phyloP scores from a whole-genome alignment of 352 stramenopile genomes.

The Globisporangium recalcitrans region DNA sequence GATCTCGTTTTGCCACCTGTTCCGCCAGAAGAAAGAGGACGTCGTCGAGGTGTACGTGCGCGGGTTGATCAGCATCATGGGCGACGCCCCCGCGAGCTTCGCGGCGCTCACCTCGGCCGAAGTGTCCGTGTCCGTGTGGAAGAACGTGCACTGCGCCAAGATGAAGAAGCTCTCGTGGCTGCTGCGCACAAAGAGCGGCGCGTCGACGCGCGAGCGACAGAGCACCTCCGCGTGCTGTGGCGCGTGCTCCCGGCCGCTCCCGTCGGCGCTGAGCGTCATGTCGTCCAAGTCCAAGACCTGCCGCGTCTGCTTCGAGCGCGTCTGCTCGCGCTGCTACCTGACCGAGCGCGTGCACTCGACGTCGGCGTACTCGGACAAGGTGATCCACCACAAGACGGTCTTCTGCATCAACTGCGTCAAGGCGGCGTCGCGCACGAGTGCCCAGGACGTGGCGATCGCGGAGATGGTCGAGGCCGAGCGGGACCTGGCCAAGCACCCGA shows the following conservation, averaged over 20 bases:
- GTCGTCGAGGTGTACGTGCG: slow-evolving; percentile 38
- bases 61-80: slow-evolving; percentile 25
- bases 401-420: not conserved
- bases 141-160: slow-evolving; percentile 29
- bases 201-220: not conserved
- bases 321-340: slow-evolving; percentile 20
- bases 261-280: not conserved
- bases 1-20: slow-evolving; percentile 45
- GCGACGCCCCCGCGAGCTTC: slow-evolving; percentile 24
- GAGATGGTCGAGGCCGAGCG: not conserved
- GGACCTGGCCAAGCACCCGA: not conserved
- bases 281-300: not conserved
- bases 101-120: slow-evolving; percentile 20
- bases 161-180: slow-evolving; percentile 38
- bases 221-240: not conserved
- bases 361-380: not conserved
- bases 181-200: slow-evolving; percentile 6
- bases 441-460: not conserved
- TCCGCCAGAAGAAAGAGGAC: slow-evolving; percentile 28
- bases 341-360: not conserved
- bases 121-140: not conserved
- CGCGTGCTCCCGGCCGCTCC: not conserved
- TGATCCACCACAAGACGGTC: not conserved
- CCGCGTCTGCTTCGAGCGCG: slow-evolving; percentile 11
- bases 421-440: not conserved